Evolutionary conservation across 805 yeast genomes (phyloP).

Genomic region (Saturnispora diversa): DNA sequence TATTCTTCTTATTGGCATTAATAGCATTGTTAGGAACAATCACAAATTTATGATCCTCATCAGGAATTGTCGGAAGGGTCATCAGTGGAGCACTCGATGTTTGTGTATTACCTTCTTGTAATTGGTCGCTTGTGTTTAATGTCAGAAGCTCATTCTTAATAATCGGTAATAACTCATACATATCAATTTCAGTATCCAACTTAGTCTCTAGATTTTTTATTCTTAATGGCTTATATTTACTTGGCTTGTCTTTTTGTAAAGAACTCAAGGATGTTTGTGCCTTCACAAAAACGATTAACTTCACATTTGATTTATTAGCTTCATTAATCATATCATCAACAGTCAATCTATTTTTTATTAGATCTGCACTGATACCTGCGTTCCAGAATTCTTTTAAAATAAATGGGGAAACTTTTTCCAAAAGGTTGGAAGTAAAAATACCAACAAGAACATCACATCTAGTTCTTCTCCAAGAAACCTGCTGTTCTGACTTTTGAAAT

Average conservation of each 20-base stretch:
- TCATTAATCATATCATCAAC: constrained; percentile 57
- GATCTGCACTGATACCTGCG: constrained; percentile 71
- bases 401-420: constrained; percentile 56
- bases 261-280: constrained; percentile 40
- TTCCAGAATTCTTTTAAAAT: constrained; percentile 65
- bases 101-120: constrained; percentile 1
- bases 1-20: constrained; percentile 64
- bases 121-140: constrained; percentile 11
- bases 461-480: constrained; percentile 38
- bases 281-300: constrained; percentile 70
- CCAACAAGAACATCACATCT: constrained; percentile 81
- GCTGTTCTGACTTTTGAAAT: constrained; percentile 28
- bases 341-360: constrained; percentile 36
- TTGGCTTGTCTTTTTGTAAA: constrained; percentile 26
- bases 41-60: constrained; percentile 43
- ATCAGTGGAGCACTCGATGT: not conserved
- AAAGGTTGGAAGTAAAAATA: constrained; percentile 48
- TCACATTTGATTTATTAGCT: constrained; percentile 64
- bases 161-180: constrained; percentile 52
- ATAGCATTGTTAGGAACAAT: constrained; percentile 77
- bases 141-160: constrained; percentile 24
- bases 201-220: constrained; percentile 54
- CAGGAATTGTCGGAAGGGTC: not conserved
- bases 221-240: constrained; percentile 67
- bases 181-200: constrained; percentile 64